Base-by-base conservation (phyloP, 164 flowering plant genomes). In the Dillenia turbinata region DNA sequence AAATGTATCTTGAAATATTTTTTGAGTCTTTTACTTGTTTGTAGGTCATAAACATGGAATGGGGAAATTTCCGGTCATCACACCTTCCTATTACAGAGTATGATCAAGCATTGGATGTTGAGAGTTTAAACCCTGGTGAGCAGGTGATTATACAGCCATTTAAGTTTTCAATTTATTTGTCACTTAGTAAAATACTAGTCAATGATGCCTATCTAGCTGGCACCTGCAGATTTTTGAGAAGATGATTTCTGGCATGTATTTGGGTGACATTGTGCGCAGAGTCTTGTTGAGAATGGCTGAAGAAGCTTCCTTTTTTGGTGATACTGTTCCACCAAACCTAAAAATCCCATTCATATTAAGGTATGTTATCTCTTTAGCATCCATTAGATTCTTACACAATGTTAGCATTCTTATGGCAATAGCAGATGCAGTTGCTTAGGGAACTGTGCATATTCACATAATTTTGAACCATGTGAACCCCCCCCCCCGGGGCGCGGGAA, bases 41-140 rank as follows among this genome's bases (percentile, higher is more conserved):
- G 57, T 59, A 94, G 98, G 98, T 89, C 40, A 91, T 94, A 69
- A 94, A 94, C 70, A 94, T 86, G 93, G 98, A 94, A 71, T 94
- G 98, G 98, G 98, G 97, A 62, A 94, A 87, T 75, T 90, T 94
- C 77, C 73, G 85, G 45, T 89, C 96, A 22, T 86, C 96, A 14
- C 91, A 90, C 69, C 87, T 94, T 73, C 97, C 98, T 13, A 52
- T 87, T 19, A 89, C 98, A 56, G 96, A 89, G 61, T 90, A 81
- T 78, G 98, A 94, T 72, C 76, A 73, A 8, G 80, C 81, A 45
- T 58, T 94, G 59, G 98, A 91, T 86, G 69, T 45, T 67, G 97
- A 94, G 59, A 86, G 93, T 76, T 71, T 89, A 55, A 91, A 94
- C 66, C 88, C 92, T 52, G 95, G 95, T 6, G 97, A 94, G 65